phyloP scores from a whole-genome alignment of 108 stramenopile genomes.

The Cylindrotheca closterium region DNA sequence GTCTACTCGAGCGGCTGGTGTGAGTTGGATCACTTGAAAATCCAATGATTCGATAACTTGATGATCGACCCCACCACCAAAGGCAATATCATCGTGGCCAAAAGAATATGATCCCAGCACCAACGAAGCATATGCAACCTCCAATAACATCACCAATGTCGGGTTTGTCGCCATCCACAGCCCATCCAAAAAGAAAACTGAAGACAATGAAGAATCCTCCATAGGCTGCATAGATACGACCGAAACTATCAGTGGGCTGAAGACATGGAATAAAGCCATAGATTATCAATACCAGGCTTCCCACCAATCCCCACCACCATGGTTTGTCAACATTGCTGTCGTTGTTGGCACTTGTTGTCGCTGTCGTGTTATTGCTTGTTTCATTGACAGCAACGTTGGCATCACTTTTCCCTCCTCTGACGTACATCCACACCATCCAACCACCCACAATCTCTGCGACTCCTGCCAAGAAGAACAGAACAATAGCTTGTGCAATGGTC shows the following conservation, averaged over 20 bases:
- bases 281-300: conserved; percentile 51
- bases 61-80: too few relatives aligned
- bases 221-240: conserved; percentile 80
- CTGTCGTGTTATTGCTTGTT: too few relatives aligned
- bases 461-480: conserved; percentile 61
- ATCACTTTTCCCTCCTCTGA: conserved; percentile 26
- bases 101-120: conserved; percentile 62
- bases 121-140: conserved; percentile 58
- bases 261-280: conserved; percentile 79
- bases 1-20: too few relatives aligned
- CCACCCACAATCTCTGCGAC: conserved; percentile 76
- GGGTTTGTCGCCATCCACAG: conserved; percentile 64
- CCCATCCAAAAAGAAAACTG: conserved; percentile 77
- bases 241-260: conserved; percentile 79
- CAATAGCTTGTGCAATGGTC: conserved; percentile 51
- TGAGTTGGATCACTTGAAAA: too few relatives aligned
- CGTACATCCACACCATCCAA: conserved; percentile 73
- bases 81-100: conserved; percentile 81
- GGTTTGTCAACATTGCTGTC: conserved; percentile 38
- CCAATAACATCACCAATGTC: conserved; percentile 73
- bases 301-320: conserved; percentile 77
- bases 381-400: too few relatives aligned
- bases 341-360: not conserved
- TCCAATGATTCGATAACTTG: too few relatives aligned
- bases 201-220: conserved; percentile 82